Evolutionary conservation across 2,329 filamentous ascomycete genomes (phyloP), one percentile per base, ranked within the genome.

Genomic region (Fusarium sp.): DNA sequence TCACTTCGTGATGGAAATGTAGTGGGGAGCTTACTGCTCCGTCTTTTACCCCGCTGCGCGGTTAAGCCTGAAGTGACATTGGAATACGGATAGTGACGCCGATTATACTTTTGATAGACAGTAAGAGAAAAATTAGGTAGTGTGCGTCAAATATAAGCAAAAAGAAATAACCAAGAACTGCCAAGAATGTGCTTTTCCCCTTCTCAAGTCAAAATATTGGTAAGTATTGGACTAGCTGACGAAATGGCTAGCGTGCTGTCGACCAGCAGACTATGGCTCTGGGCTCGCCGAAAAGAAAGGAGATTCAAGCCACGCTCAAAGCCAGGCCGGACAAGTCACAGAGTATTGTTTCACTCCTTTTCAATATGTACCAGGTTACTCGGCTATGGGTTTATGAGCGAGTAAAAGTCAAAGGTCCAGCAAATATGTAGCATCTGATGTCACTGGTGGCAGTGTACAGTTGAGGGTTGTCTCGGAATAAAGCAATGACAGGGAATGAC

Each of bases 391-490:
- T 20, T 37, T 15, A 13, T 43, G n/a, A 27, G 19, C 15, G 10
- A n/a, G 13, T 23, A 17, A 33, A 19, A 20, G 19, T 10, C 7
- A 50, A 13, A 37, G 32, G n/a, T 23, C 41, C n/a, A 59, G 57
- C 22, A 35, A 33, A 13, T 10, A 33, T 7, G 23, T 8, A 7
- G 22, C 25, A 55, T 63, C 44, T 56, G 49, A 63, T 62, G 50
- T 40, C 44, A 55, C 20, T 20, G 45, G 11, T 20, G 45, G 11
- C 30, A 56, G 19, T 14, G 30, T 6, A 32, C 13, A 32, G 40
- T 43, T 43, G 55, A 59, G 19, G 13, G n/a, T 4, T 7, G 23
- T 45, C 51, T 62, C 65, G 60, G 65, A 68, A 68, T 47, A 56
- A 65, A 57, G 61, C 51, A 60, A 46, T 14, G n/a, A 20, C 55